Base-by-base conservation (phyloP, 257 asterid genomes). In the Handroanthus guayacan region DNA sequence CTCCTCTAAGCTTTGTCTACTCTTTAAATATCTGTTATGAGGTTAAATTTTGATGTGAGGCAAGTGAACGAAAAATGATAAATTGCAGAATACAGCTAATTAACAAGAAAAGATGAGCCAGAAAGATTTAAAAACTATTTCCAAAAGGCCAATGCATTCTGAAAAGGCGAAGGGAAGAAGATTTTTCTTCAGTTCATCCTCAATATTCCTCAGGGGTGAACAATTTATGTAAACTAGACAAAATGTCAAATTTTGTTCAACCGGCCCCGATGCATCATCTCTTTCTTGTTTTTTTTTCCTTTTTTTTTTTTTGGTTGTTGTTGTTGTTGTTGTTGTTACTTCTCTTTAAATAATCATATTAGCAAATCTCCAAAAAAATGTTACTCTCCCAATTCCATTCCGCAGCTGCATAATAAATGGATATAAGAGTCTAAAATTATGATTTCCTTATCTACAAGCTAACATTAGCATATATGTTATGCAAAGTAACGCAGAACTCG, bases 21-120 rank as follows among this genome's bases (percentile, higher is more conserved):
- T 87, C 87, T 91, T 86, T 87, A 95, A 84, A 84, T 89, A 89
- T 78, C 98, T 95, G 94, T 66, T 72, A 80, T 13, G 80, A 69
- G 75, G 75, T 67, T 55, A 75, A 67, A 73, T 34, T 81, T 83
- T 41, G 8, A 57, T 31, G 65, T 79, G 56, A 85, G 67, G 43
- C 71, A 61, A 58, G 80, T 62, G 44, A 64, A 76, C 62, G 14
- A 67, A 64, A 50, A 70, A 48, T 18, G 56, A 64, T 37, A 8
- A 64, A 47, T 11, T 50, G 76, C 43, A 9, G 75, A 62, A 56
- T 17, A 14, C 63, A 67, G 62, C 13, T 17, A 78, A 74, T 57
- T 11, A 62, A 67, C 31, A 71, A 72, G 69, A 74, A 50, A 72
- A 20, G 38, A 57, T 75, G 60, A 41, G 75, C 54, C 44, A 68